phyloP scores from a whole-genome alignment of 129 eudicot species.

The Arctium lappa region DNA sequence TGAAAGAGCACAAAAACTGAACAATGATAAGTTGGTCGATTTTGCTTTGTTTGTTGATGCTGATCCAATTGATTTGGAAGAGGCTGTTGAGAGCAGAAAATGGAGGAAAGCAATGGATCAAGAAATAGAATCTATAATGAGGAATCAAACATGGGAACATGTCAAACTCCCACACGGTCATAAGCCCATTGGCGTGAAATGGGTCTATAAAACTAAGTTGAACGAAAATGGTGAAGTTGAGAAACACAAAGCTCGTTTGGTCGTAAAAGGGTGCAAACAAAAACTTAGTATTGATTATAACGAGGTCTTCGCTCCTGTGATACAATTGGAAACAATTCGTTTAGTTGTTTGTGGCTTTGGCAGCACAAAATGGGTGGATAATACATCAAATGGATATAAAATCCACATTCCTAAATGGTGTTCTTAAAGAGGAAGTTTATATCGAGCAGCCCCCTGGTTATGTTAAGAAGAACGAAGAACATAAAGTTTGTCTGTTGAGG shows the following conservation, averaged over 20 bases:
- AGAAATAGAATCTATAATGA: neutral
- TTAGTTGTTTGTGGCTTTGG: neutral
- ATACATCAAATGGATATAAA: neutral
- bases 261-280: neutral
- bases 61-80: neutral
- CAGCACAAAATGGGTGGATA: neutral
- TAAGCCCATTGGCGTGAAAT: neutral
- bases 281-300: neutral
- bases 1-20: neutral
- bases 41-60: neutral
- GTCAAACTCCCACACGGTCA: neutral
- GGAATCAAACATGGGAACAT: neutral
- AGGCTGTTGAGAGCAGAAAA: neutral
- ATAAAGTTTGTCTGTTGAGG: neutral
- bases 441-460: neutral
- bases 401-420: too few relatives aligned
- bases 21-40: neutral
- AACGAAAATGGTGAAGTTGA: neutral
- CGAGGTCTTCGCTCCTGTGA: neutral
- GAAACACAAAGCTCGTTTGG: neutral
- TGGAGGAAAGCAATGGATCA: neutral
- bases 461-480: neutral
- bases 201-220: neutral
- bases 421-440: neutral
- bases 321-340: neutral